Evolutionary conservation across 2,329 filamentous ascomycete species (phyloP).

Genomic region (Cryphonectria radicalis): DNA sequence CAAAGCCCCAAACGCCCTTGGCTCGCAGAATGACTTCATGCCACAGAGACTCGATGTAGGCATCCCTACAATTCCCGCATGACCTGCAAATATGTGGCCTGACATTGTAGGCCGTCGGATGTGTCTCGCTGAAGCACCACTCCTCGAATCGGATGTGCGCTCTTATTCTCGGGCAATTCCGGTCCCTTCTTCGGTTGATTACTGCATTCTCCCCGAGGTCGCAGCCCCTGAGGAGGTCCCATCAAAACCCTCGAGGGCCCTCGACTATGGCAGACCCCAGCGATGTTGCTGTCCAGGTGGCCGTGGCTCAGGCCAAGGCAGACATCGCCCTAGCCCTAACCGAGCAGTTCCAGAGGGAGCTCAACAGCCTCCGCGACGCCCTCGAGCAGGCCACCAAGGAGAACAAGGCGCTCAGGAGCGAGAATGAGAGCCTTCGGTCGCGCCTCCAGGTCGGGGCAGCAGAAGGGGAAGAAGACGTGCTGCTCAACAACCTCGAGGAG

Average conservation of each 20-base stretch:
- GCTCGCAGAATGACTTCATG: constrained; percentile 14
- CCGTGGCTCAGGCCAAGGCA: constrained; percentile 25
- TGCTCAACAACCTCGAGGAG: constrained; percentile 10
- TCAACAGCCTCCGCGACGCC: constrained; percentile 27
- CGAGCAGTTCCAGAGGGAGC: constrained; percentile 27
- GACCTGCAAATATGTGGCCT: constrained; percentile 15
- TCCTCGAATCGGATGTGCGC: constrained; percentile 8
- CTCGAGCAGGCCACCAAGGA: constrained; percentile 23
- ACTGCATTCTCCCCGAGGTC: background rate
- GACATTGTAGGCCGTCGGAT: constrained; percentile 13
- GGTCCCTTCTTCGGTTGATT: background rate
- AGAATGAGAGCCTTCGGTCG: constrained; percentile 24
- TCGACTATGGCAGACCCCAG: constrained; percentile 11
- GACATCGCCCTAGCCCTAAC: constrained; percentile 26
- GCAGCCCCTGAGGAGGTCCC: constrained; percentile 7
- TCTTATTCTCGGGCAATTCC: constrained; percentile 14
- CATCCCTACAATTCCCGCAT: constrained; percentile 19
- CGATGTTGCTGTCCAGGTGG: constrained; percentile 10
- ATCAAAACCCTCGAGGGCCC: background rate
- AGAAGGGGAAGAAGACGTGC: constrained; percentile 15
- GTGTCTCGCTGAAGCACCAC: background rate
- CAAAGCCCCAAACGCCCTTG: background rate
- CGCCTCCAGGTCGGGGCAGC: constrained; percentile 15
- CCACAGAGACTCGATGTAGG: background rate
- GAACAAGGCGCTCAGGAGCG: constrained; percentile 19